A percentile compares a stretch with the other conserved stretches of the same genome.
phyloP scores from a whole-genome alignment of 352 stramenopile genomes.

The Thraustotheca clavata region DNA sequence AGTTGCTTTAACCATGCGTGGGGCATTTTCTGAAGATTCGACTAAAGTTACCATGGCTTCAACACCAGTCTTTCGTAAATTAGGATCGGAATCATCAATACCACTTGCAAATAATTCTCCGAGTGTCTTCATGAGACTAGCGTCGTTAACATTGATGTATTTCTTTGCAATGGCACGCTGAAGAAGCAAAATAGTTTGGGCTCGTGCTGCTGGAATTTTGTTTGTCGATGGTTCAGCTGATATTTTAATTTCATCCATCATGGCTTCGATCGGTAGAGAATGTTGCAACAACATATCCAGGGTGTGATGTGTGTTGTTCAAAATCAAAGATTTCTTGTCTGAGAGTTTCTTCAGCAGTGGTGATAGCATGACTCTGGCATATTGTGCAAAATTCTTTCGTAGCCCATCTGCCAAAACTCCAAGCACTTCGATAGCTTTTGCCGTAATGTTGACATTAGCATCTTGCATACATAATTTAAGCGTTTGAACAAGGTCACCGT shows the following conservation, averaged over 20 bases:
- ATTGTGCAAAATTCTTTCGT: slow-evolving; percentile 71
- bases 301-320: slow-evolving; percentile 75
- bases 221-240: slow-evolving; percentile 67
- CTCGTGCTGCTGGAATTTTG: slow-evolving; percentile 66
- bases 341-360: slow-evolving; percentile 77
- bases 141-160: slow-evolving; percentile 52
- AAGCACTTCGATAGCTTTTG: slow-evolving; percentile 77
- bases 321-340: slow-evolving; percentile 80
- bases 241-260: slow-evolving; percentile 79
- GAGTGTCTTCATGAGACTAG: slow-evolving; percentile 52
- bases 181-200: slow-evolving; percentile 66
- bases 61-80: slow-evolving; percentile 63
- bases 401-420: slow-evolving; percentile 68
- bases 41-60: slow-evolving; percentile 53
- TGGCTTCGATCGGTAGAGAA: slow-evolving; percentile 76
- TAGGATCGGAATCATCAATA: slow-evolving; percentile 74
- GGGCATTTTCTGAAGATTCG: slow-evolving; percentile 39
- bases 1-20: slow-evolving; percentile 44
- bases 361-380: slow-evolving; percentile 63
- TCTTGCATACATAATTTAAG: slow-evolving; percentile 74
- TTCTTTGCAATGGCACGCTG: slow-evolving; percentile 59
- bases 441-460: slow-evolving; percentile 83
- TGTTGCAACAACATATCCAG: slow-evolving; percentile 75
- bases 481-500: slow-evolving; percentile 78
- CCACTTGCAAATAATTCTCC: slow-evolving; percentile 45